Conservation (phyloP, 2,329 filamentous ascomycete species). For the Trichothecium sympodiale region DNA sequence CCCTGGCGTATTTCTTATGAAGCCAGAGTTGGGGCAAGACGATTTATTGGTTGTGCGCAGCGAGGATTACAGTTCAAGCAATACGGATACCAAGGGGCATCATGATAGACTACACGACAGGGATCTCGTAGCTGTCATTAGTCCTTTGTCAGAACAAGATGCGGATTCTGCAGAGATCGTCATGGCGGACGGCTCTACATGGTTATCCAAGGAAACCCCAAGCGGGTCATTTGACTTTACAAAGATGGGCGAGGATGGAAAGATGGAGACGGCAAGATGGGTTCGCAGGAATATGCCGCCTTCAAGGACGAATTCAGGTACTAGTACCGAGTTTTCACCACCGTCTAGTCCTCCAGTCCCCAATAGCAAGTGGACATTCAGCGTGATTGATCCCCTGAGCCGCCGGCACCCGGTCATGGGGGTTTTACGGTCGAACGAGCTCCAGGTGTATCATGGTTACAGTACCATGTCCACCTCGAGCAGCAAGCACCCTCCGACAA, state of each 20-base stretch:
- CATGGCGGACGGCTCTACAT: conserved; percentile 50
- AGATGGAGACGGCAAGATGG: conserved; percentile 56
- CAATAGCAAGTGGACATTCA: conserved; percentile 61
- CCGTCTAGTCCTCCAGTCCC: conserved; percentile 14
- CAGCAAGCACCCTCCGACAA: conserved; percentile 34
- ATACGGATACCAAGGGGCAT: not conserved
- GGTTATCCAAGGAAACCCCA: conserved; percentile 39
- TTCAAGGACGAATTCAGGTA: conserved; percentile 8
- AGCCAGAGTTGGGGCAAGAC: conserved; percentile 52
- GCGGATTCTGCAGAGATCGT: conserved; percentile 54
- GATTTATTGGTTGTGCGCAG: conserved; percentile 63
- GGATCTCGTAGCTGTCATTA: conserved; percentile 57
- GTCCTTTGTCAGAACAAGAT: conserved; percentile 37
- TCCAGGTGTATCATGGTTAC: conserved; percentile 63
- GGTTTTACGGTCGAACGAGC: conserved; percentile 47
- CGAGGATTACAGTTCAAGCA: conserved; percentile 45
- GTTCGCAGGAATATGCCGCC: conserved; percentile 34
- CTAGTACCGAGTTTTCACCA: conserved; percentile 7
- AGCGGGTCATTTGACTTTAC: conserved; percentile 58
- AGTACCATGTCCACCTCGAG: conserved; percentile 40
- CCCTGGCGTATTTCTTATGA: conserved; percentile 51
- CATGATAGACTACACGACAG: conserved; percentile 35
- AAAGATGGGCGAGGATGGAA: conserved; percentile 44
- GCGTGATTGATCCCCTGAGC: conserved; percentile 58
- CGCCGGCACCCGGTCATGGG: conserved; percentile 67